Evolutionary conservation across 441 rosid species (phyloP).

Genomic region (Geranium incanum): DNA sequence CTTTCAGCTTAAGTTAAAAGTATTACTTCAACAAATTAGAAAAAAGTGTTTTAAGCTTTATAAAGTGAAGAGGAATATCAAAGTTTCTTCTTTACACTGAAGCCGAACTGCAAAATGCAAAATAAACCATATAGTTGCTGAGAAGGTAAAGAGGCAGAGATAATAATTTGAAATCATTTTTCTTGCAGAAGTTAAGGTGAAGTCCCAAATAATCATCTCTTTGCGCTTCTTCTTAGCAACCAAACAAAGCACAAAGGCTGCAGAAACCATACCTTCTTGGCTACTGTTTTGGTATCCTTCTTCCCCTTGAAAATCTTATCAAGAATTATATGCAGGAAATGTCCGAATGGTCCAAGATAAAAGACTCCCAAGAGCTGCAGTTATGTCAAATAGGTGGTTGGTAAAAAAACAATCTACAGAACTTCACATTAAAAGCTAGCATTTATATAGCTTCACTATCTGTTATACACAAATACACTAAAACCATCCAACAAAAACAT

Average conservation of each 20-base stretch:
- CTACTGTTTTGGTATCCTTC: constrained; percentile 73
- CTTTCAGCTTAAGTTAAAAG: neutral
- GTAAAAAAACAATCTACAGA: constrained; percentile 7
- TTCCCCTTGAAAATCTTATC: constrained; percentile 85
- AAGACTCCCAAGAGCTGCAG: constrained; percentile 68
- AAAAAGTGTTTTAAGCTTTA: neutral
- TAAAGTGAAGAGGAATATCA: neutral
- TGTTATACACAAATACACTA: neutral
- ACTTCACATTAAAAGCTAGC: neutral
- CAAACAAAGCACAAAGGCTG: neutral
- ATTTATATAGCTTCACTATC: neutral
- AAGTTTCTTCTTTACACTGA: neutral
- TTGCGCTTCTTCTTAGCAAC: neutral
- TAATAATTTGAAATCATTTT: neutral
- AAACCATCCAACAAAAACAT: neutral
- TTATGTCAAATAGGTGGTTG: constrained; percentile 7
- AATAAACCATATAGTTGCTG: neutral
- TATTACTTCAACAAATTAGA: neutral
- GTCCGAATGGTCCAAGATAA: constrained; percentile 81
- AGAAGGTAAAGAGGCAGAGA: neutral
- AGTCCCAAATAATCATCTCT: constrained; percentile 1
- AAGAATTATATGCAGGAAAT: constrained; percentile 57
- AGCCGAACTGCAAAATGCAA: neutral
- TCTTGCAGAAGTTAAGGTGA: neutral
- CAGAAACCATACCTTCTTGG: constrained; percentile 58